These are phyloP conservation scores for Cyphellophora attinorum DNA, from an alignment of 2,329 filamentous ascomycete genomes.

Conservation along the genomic window DNA sequence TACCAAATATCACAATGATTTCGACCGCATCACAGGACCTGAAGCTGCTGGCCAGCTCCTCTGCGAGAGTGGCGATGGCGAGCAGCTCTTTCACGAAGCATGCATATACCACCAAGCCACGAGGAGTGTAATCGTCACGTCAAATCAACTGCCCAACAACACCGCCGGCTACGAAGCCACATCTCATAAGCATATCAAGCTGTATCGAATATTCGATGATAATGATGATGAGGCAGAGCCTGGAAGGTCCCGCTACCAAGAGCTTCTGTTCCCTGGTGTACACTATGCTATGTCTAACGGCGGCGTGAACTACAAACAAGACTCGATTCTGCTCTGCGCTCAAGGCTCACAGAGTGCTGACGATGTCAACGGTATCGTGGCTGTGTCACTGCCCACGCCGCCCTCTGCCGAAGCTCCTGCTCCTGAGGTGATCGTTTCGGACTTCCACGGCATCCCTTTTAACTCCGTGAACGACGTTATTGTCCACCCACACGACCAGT, in stretches of 20 bases:
- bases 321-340: slow-evolving; percentile 31
- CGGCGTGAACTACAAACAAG: slow-evolving; percentile 35
- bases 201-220: slow-evolving; percentile 7
- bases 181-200: slow-evolving; percentile 7
- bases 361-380: slow-evolving; percentile 1
- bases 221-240: background rate
- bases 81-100: slow-evolving; percentile 9
- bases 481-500: slow-evolving; percentile 24
- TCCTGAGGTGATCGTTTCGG: background rate
- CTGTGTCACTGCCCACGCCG: background rate
- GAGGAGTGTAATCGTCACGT: slow-evolving; percentile 9
- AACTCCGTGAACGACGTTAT: slow-evolving; percentile 30
- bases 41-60: background rate
- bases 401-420: background rate
- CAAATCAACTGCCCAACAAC: slow-evolving; percentile 8
- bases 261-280: slow-evolving; percentile 3
- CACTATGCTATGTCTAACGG: slow-evolving; percentile 36
- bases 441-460: slow-evolving; percentile 19
- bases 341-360: slow-evolving; percentile 24
- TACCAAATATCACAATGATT: background rate
- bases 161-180: slow-evolving; percentile 2
- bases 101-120: slow-evolving; percentile 9
- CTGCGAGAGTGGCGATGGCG: background rate
- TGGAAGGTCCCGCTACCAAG: background rate
- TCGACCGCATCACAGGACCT: slow-evolving; percentile 2